phyloP scores from a whole-genome alignment of 768 basidiomycete species.

The Lactifluus pinguis region DNA sequence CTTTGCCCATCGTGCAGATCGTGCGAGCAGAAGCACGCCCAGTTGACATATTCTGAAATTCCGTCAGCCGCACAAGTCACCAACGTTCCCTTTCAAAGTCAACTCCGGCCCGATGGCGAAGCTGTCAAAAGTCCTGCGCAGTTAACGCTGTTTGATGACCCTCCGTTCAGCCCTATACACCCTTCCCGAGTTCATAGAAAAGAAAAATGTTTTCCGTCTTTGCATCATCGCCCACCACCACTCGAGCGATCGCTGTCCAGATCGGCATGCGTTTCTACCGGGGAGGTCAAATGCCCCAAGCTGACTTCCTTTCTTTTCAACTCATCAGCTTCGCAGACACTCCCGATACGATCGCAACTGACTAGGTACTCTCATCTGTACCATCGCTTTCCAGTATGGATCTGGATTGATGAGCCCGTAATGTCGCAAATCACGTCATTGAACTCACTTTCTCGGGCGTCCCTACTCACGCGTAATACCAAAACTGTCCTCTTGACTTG shows the following conservation, averaged over 20 bases:
- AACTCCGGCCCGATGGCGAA: background rate
- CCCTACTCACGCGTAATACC: too few relatives aligned
- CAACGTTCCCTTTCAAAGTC: background rate
- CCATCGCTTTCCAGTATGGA: background rate
- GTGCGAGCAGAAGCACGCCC: background rate
- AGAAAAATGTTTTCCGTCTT: background rate
- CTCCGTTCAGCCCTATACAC: background rate
- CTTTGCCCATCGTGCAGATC: background rate
- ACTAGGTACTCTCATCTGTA: background rate
- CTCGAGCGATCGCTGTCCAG: background rate
- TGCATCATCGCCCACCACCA: background rate
- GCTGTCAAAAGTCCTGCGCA: background rate
- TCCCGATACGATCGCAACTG: background rate
- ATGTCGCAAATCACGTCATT: background rate
- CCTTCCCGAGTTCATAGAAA: background rate
- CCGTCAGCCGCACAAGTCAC: background rate
- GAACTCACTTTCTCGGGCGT: too few relatives aligned
- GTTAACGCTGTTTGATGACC: background rate
- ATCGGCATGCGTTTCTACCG: background rate
- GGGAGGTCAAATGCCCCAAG: background rate
- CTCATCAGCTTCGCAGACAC: background rate
- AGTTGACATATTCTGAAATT: background rate
- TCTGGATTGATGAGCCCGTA: background rate
- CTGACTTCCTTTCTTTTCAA: background rate
- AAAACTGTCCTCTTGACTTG: too few relatives aligned